Evolutionary conservation across 78 protist species (phyloP).

Genomic region (Fonticula alba): DNA sequence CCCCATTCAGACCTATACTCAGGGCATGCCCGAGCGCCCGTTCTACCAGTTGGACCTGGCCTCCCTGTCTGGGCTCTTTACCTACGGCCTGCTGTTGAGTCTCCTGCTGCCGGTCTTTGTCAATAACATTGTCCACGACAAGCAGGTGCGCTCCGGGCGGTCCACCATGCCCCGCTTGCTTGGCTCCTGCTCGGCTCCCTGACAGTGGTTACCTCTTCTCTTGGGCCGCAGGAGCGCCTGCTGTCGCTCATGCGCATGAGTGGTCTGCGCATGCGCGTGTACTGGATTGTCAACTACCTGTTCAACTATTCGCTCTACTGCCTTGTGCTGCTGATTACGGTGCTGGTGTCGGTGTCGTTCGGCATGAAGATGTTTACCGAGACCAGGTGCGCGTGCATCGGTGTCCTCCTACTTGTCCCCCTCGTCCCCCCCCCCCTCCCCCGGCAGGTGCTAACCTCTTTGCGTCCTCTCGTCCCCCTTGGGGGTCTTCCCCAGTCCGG

Average conservation of each 20-base stretch:
- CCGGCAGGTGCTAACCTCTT: constrained; percentile 2
- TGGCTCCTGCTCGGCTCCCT: no score
- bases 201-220: no score
- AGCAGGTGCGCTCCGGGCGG: neutral
- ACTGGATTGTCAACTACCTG: neutral
- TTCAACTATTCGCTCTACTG: constrained; percentile 8
- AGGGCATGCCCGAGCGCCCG: no score
- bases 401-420: neutral
- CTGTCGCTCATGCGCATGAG: constrained; percentile 16
- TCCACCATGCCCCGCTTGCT: no score
- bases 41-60: no score
- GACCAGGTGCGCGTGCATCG: no score
- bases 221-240: constrained; percentile 26
- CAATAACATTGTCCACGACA: neutral
- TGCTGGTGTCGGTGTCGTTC: neutral
- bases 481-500: neutral
- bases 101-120: neutral
- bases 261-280: constrained; percentile 9
- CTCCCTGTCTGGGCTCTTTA: no score
- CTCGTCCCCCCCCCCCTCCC: constrained; percentile 6
- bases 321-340: constrained; percentile 4
- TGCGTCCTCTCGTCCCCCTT: neutral
- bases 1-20: no score
- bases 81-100: no score
- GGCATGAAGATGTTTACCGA: neutral